phyloP scores from a whole-genome alignment of 2,329 filamentous ascomycete genomes.

The Fusarium illudens region DNA sequence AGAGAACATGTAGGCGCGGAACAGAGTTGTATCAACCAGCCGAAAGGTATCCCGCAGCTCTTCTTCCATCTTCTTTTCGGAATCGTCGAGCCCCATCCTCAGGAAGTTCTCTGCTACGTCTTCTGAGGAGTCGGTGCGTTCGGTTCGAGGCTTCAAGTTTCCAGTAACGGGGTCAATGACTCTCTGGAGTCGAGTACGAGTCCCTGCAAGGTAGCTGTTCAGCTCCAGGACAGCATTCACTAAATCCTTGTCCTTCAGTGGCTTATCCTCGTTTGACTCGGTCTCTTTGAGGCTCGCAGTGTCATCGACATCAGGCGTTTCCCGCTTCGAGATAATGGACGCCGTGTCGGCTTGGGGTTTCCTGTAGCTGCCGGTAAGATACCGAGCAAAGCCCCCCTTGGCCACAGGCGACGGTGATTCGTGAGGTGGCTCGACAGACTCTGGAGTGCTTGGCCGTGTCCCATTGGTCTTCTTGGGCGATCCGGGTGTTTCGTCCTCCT shows the following conservation, averaged over 20 bases:
- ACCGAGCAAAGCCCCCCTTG: constrained; percentile 61
- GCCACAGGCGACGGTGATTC: constrained; percentile 50
- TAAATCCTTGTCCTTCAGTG: constrained; percentile 82
- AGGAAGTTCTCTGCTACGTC: constrained; percentile 66
- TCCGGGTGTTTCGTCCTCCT: constrained; percentile 47
- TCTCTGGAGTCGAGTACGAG: constrained; percentile 71
- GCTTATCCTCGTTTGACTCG: constrained; percentile 55
- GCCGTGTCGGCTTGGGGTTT: constrained; percentile 61
- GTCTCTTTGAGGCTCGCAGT: constrained; percentile 61
- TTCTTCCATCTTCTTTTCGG: constrained; percentile 70
- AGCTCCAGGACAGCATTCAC: constrained; percentile 82
- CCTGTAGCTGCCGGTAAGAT: constrained; percentile 58
- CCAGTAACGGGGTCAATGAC: constrained; percentile 70
- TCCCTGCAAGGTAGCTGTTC: constrained; percentile 87
- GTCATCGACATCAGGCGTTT: constrained; percentile 62
- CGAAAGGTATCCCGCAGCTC: constrained; percentile 80
- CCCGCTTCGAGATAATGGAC: constrained; percentile 68
- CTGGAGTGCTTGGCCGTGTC: constrained; percentile 40
- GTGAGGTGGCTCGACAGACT: constrained; percentile 39
- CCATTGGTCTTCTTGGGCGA: constrained; percentile 43
- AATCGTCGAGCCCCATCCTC: constrained; percentile 55
- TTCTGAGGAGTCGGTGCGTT: constrained; percentile 55
- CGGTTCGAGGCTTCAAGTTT: constrained; percentile 62
- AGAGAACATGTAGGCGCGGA: constrained; percentile 94
- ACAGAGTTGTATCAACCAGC: constrained; percentile 91